A percentile compares a stretch with the other conserved stretches of the same genome.
phyloP scores from a whole-genome alignment of 768 basidiomycete species.

The Suillus ampliporus region DNA sequence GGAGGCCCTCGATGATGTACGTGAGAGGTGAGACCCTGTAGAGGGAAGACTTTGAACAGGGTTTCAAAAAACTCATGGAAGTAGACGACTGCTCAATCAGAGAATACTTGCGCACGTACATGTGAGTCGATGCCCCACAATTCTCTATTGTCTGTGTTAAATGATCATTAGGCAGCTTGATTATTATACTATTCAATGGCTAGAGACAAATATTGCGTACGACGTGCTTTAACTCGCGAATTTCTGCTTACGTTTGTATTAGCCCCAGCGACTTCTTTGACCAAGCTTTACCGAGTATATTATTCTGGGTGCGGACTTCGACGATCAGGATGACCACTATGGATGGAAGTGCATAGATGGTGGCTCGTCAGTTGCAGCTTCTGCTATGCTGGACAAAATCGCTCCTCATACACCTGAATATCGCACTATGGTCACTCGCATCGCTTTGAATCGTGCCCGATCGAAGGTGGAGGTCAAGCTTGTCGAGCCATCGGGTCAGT shows the following conservation, averaged over 20 bases:
- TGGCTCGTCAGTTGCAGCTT: neutral
- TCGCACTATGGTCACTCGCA: neutral
- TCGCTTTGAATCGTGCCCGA: neutral
- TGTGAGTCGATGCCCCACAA: neutral
- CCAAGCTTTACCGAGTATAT: neutral
- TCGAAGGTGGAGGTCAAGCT: neutral
- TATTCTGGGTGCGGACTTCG: neutral
- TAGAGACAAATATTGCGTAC: neutral
- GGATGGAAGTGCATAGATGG: slow-evolving; percentile 4
- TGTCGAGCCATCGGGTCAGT: no score
- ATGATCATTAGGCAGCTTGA: neutral
- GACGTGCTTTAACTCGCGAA: neutral
- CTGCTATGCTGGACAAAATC: slow-evolving; percentile 6
- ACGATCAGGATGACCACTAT: neutral
- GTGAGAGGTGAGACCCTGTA: no score
- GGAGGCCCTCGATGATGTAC: no score
- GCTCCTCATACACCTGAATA: neutral
- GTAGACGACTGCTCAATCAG: neutral
- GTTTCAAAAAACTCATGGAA: neutral
- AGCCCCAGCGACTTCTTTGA: neutral
- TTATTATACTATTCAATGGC: slow-evolving; percentile 4
- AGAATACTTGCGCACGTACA: neutral
- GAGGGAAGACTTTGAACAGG: neutral
- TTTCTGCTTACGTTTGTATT: neutral
- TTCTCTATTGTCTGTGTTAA: neutral